Conservation (phyloP, 2,329 filamentous ascomycete species). For the Fusarium sp. region DNA sequence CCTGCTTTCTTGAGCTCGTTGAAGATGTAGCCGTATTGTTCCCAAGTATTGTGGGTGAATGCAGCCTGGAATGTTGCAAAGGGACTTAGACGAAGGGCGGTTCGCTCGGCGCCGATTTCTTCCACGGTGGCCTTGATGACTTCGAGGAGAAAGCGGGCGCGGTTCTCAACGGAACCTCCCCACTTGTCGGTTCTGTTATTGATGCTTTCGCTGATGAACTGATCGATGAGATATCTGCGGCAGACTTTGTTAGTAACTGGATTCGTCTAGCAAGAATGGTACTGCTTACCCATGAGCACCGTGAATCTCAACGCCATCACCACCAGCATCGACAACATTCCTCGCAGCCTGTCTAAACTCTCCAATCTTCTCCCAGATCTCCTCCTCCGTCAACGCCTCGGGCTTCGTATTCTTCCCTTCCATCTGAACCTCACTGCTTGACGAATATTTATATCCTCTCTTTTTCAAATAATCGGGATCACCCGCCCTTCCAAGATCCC, state of each 20-base stretch:
- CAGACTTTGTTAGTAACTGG: rapidly evolving
- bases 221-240: constrained; percentile 63
- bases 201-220: constrained; percentile 65
- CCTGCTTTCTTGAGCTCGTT: constrained; percentile 39
- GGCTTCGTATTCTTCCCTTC: constrained; percentile 32
- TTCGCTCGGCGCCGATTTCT: constrained; percentile 60
- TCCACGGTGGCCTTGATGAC: constrained; percentile 55
- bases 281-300: constrained; percentile 62
- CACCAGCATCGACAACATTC: constrained; percentile 70
- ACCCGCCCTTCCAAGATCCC: constrained; percentile 67
- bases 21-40: constrained; percentile 45
- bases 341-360: constrained; percentile 67
- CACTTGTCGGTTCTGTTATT: constrained; percentile 61
- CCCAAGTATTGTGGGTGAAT: constrained; percentile 43
- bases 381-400: constrained; percentile 64
- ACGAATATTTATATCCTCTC: constrained; percentile 44
- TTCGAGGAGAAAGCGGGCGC: constrained; percentile 62
- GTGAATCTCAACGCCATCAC: constrained; percentile 74
- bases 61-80: constrained; percentile 51
- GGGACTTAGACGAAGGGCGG: constrained; percentile 66
- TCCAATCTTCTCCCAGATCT: constrained; percentile 72
- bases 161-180: constrained; percentile 57
- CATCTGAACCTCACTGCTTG: constrained; percentile 39
- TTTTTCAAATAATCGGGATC: constrained; percentile 28
- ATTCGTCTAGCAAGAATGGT: rapidly evolving